A percentile compares a stretch with the other conserved stretches of the same genome.
phyloP scores from a whole-genome alignment of 2,329 filamentous ascomycete species.

The Colletotrichum phormii region DNA sequence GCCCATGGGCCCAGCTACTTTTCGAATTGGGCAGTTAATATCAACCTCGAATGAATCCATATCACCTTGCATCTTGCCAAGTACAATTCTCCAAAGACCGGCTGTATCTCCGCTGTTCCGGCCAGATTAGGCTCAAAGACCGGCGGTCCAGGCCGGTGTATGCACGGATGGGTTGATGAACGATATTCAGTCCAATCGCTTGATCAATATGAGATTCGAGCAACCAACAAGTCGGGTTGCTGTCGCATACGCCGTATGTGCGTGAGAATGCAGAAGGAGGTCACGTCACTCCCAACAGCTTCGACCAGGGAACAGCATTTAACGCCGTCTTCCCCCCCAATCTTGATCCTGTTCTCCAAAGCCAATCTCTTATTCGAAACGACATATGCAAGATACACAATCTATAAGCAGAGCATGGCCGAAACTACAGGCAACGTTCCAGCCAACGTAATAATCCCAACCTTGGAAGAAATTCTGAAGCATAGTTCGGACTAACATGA shows the following conservation, averaged over 20 bases:
- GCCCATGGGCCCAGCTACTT: rapidly evolving
- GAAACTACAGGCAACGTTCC: no score
- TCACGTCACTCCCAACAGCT: neutral
- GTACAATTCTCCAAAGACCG: neutral
- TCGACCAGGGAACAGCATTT: neutral
- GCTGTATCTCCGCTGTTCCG: neutral
- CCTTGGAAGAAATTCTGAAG: rapidly evolving
- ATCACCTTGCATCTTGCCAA: neutral
- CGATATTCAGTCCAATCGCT: neutral
- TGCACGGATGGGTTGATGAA: neutral
- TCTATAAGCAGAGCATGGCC: neutral
- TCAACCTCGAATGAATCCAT: neutral
- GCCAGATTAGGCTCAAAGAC: neutral
- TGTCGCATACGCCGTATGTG: neutral
- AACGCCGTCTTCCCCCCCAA: neutral
- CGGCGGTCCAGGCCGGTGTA: neutral
- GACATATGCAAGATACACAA: neutral
- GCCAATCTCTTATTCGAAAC: no score
- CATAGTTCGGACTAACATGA: rapidly evolving
- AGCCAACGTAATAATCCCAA: no score
- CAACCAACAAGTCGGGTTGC: constrained; percentile 7
- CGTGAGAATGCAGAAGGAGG: no score
- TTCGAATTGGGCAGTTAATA: neutral
- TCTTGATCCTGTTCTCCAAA: no score
- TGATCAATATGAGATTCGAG: neutral